A percentile compares a stretch with the other conserved stretches of the same genome.
These are phyloP conservation scores for Euryodendron excelsum DNA, from an alignment of 148 eudicot genomes.

Conservation along the genomic window DNA sequence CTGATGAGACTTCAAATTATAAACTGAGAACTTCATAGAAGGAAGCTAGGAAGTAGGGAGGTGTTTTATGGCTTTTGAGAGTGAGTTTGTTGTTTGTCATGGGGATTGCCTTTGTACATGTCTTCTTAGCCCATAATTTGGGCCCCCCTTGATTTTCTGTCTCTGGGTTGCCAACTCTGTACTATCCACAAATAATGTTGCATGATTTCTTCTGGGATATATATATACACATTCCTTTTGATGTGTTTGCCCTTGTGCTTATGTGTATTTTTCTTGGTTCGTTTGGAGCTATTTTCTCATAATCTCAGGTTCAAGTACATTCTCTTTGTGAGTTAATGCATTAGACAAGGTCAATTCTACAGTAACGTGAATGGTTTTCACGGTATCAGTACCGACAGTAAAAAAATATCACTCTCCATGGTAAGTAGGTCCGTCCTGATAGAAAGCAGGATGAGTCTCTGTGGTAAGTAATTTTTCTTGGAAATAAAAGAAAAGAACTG, in stretches of 20 bases:
- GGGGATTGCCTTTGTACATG: conserved; percentile 46
- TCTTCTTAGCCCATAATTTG: conserved; percentile 28
- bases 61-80: conserved; percentile 13
- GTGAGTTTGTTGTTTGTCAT: conserved; percentile 27
- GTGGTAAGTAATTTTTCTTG: too few species aligned
- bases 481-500: too few species aligned
- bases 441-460: too few species aligned
- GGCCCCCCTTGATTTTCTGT: conserved; percentile 25
- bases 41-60: neutral
- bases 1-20: conserved; percentile 20
- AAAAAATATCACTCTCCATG: too few species aligned
- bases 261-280: neutral
- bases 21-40: conserved; percentile 10
- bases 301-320: too few species aligned
- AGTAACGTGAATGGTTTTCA: too few species aligned
- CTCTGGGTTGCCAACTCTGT: conserved; percentile 18
- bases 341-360: too few species aligned
- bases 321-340: too few species aligned
- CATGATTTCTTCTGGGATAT: conserved; percentile 27
- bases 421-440: too few species aligned
- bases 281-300: too few species aligned
- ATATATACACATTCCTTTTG: neutral
- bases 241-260: neutral
- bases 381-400: too few species aligned
- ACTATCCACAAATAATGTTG: conserved; percentile 40